phyloP scores from a whole-genome alignment of 345 rosid genomes.

The Trapa bicornis region DNA sequence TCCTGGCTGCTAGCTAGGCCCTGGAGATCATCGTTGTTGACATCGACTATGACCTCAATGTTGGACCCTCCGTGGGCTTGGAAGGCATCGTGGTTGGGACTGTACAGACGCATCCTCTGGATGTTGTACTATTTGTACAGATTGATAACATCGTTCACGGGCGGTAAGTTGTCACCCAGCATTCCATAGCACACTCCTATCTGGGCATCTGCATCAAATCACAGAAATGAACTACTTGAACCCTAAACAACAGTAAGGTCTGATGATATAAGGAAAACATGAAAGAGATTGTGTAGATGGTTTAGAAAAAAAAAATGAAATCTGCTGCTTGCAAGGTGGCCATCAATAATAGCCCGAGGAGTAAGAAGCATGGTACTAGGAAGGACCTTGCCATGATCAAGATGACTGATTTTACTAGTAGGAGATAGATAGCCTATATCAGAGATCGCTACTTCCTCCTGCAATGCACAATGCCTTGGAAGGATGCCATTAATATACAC shows the following conservation, averaged over 20 bases:
- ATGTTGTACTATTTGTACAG: slow-evolving; percentile 39
- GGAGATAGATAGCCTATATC: too few species aligned
- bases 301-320: background rate
- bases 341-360: background rate
- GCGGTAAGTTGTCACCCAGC: slow-evolving; percentile 38
- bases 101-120: slow-evolving; percentile 33
- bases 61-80: background rate
- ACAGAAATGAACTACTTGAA: too few species aligned
- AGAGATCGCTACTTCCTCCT: too few species aligned
- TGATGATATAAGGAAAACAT: background rate
- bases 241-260: too few species aligned
- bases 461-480: too few species aligned
- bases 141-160: slow-evolving; percentile 28
- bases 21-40: slow-evolving; percentile 25
- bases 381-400: background rate
- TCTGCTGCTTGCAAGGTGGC: background rate
- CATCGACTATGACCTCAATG: slow-evolving; percentile 37
- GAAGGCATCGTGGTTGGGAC: slow-evolving; percentile 13
- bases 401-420: background rate
- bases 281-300: background rate
- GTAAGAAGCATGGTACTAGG: background rate
- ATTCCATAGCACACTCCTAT: slow-evolving; percentile 65
- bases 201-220: slow-evolving; percentile 26
- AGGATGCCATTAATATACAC: too few species aligned
- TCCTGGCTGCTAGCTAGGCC: slow-evolving; percentile 28